A percentile compares a stretch with the other conserved stretches of the same genome.
Conservation (phyloP, 2,329 filamentous ascomycete genomes). For the Cucurbitaria berberidis region DNA sequence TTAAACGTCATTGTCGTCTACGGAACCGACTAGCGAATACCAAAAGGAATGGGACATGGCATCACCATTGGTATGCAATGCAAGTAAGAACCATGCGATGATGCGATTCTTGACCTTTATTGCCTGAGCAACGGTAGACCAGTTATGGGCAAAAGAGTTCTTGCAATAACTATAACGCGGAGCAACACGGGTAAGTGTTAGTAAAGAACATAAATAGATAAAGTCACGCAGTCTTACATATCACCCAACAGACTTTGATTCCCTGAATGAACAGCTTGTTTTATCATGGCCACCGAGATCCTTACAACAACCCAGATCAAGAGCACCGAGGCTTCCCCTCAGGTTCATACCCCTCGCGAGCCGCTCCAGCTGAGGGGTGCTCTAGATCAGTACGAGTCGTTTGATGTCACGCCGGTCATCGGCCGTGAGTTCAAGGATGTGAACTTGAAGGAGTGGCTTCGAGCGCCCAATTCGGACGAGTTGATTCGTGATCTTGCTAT, state of each 20-base stretch:
- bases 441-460: slow-evolving; percentile 68
- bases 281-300: slow-evolving; percentile 10
- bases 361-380: slow-evolving; percentile 55
- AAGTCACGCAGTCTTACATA: background rate
- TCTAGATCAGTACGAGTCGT: slow-evolving; percentile 60
- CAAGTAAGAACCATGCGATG: slow-evolving; percentile 15
- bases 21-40: background rate
- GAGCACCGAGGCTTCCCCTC: background rate
- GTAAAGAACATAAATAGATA: background rate
- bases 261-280: background rate
- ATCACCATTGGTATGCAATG: background rate
- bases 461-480: slow-evolving; percentile 68
- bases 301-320: slow-evolving; percentile 2
- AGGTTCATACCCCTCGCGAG: slow-evolving; percentile 8
- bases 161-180: background rate
- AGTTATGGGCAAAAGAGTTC: background rate
- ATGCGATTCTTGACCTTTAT: slow-evolving; percentile 10
- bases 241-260: background rate
- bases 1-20: background rate
- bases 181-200: background rate
- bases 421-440: slow-evolving; percentile 65
- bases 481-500: slow-evolving; percentile 68
- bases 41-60: background rate
- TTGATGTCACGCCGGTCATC: slow-evolving; percentile 68
- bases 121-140: background rate